Conservation (phyloP, 257 asterid species). For the Solanum medicagineum region DNA sequence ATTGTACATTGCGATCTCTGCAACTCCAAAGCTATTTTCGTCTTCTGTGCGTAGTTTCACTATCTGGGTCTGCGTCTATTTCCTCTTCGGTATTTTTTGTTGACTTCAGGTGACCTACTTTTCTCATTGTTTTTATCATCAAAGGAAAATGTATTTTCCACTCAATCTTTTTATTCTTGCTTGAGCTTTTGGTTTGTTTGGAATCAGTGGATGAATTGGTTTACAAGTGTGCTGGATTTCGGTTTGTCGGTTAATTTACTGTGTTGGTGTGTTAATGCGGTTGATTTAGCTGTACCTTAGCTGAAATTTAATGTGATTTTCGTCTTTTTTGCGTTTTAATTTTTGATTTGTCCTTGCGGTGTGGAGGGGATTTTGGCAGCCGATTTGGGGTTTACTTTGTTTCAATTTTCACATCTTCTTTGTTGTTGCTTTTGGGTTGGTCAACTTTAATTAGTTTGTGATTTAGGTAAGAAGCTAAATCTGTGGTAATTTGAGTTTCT, state of each 20-base stretch:
- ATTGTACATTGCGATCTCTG: slow-evolving; percentile 41
- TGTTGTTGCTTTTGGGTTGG: background rate
- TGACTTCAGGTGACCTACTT: slow-evolving; percentile 19
- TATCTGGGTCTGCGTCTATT: slow-evolving; percentile 5
- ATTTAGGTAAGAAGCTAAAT: background rate
- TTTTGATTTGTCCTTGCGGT: background rate
- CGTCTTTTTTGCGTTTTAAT: too few relatives aligned
- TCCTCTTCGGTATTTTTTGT: slow-evolving; percentile 6
- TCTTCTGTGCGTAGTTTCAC: background rate
- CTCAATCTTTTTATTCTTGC: background rate
- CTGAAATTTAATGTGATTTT: background rate
- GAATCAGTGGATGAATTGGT: background rate
- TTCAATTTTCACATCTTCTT: background rate
- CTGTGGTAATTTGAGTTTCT: background rate
- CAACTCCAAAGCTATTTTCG: slow-evolving; percentile 20
- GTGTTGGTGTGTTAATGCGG: background rate
- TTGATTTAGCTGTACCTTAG: background rate
- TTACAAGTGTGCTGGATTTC: background rate
- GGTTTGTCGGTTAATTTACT: background rate
- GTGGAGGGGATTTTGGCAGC: background rate
- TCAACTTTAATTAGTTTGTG: background rate
- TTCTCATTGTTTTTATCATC: background rate
- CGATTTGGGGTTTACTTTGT: background rate
- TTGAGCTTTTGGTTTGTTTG: background rate
- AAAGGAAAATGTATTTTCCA: background rate